Percentiles rank a stretch among this genome's conserved stretches.
These are phyloP conservation scores for Auxenochlorella protothecoides DNA, from an alignment of 139 green algal species.

Conservation along the genomic window DNA sequence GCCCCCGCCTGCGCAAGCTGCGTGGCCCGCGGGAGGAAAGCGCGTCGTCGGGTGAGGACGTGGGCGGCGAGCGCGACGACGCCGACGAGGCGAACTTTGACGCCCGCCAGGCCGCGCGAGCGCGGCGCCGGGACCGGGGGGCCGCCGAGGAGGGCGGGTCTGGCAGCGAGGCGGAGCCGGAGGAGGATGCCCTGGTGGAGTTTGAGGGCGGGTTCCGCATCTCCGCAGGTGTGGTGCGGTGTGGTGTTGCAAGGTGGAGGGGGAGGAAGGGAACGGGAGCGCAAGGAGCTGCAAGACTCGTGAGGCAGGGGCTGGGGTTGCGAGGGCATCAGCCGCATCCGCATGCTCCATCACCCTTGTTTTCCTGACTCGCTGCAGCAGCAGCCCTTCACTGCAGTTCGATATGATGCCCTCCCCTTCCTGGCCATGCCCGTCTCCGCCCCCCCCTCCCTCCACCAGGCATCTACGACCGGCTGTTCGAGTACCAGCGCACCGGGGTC, in stretches of 20 bases:
- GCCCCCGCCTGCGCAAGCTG: background rate
- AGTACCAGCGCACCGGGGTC: constrained; percentile 86
- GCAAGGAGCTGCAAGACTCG: too few relatives aligned
- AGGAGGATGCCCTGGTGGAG: constrained; percentile 30
- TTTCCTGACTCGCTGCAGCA: too few relatives aligned
- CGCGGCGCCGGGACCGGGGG: background rate
- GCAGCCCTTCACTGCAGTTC: too few relatives aligned
- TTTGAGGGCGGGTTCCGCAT: constrained; percentile 62
- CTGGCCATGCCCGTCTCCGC: background rate
- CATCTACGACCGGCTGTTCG: constrained; percentile 69
- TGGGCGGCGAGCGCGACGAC: constrained; percentile 44
- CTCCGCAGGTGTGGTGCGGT: constrained; percentile 10
- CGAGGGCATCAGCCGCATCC: too few relatives aligned
- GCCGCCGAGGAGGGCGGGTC: background rate
- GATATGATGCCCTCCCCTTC: too few relatives aligned
- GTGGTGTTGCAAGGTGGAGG: too few relatives aligned
- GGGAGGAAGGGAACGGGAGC: too few relatives aligned
- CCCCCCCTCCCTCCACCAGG: background rate
- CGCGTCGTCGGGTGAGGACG: constrained; percentile 18
- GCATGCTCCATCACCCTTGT: too few relatives aligned
- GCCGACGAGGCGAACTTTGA: constrained; percentile 25
- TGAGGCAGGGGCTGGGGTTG: too few relatives aligned
- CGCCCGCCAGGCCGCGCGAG: background rate
- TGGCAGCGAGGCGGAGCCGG: constrained; percentile 1
- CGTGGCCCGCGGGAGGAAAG: too few relatives aligned